These are phyloP conservation scores for Chlorella sp. DNA, from an alignment of 139 green algal species.

Conservation along the genomic window DNA sequence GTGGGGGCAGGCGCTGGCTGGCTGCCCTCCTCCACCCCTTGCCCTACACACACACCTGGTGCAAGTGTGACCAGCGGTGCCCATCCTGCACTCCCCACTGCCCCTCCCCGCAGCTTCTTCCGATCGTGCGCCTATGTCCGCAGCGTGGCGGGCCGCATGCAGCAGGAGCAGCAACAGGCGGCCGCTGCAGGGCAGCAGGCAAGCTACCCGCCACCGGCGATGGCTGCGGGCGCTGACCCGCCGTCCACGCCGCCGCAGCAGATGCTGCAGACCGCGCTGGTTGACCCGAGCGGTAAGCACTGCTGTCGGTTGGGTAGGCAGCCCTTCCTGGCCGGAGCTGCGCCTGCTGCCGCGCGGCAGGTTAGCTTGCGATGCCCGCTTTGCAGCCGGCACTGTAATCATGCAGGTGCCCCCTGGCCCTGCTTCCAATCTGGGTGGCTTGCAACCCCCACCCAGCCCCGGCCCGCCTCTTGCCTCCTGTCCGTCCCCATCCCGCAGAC, in stretches of 20 bases:
- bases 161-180: constrained; percentile 14
- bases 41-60: not conserved
- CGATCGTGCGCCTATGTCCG: constrained; percentile 18
- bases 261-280: constrained; percentile 33
- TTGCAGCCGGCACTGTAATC: not conserved
- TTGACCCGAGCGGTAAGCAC: constrained; percentile 41
- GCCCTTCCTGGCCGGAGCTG: too few species aligned
- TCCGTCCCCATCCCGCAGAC: not conserved
- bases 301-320: not conserved
- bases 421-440: not conserved
- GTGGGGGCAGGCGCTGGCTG: not conserved
- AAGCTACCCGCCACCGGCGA: not conserved
- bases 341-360: not conserved
- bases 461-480: too few species aligned
- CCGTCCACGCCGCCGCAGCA: not conserved
- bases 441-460: not conserved
- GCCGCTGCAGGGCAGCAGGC: not conserved
- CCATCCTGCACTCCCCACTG: not conserved
- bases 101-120: not conserved
- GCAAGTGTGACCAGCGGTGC: not conserved
- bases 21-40: not conserved
- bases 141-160: constrained; percentile 26
- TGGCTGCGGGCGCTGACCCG: not conserved
- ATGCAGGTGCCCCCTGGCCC: too few species aligned
- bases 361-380: not conserved